Base-by-base conservation (phyloP, 2,329 filamentous ascomycete species). In the Ophiostoma perfectum region DNA sequence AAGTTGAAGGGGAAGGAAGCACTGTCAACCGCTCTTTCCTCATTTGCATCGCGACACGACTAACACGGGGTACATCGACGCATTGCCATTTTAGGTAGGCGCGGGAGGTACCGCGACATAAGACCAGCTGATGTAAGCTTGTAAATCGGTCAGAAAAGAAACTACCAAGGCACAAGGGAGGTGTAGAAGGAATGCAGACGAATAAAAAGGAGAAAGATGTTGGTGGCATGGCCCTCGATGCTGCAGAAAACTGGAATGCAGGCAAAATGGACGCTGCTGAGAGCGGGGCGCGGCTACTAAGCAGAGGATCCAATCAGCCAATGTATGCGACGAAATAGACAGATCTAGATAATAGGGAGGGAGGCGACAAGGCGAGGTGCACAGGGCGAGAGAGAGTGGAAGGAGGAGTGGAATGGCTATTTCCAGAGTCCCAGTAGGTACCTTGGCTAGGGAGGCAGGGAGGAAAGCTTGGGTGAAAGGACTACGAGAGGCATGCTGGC, bases 361-460 rank as follows among this genome's bases (percentile, higher is more conserved):
- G 58, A 39, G 36, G 38, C 36, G 9, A 65, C 16, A 39, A 18
- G 9, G 27, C 3, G 52, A 47, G 27, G 44, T 11, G 62, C 11
- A 36, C 18, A 49, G 36, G 42, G 38, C 18, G 38, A 55, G 64
- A 16, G 16, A 63, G 42, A 42, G 60, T 63, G 55, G 55, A 47
- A 55, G 45, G 14, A 36, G 14, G 52, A 41, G 16, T 65, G 55
- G 38, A 47, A 42, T 36, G 52, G 58, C 58, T 38, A 52, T 64
- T 66, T 65, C 42, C 55, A 16, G 38, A 16, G 16, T 63, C 41
- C 27, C 55, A 60, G 58, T 12, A 14, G 41, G 52, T 60, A 67
- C 66, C 68, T 58, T 69, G 68, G 42, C 64, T 52, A 69, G 66
- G 68, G 68, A 67, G 64, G 60, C n/a, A n/a, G n/a, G n/a, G n/a